Evolutionary conservation across 1,284 basidiomycete species (phyloP).

Genomic region (Leccinum angustisporum): DNA sequence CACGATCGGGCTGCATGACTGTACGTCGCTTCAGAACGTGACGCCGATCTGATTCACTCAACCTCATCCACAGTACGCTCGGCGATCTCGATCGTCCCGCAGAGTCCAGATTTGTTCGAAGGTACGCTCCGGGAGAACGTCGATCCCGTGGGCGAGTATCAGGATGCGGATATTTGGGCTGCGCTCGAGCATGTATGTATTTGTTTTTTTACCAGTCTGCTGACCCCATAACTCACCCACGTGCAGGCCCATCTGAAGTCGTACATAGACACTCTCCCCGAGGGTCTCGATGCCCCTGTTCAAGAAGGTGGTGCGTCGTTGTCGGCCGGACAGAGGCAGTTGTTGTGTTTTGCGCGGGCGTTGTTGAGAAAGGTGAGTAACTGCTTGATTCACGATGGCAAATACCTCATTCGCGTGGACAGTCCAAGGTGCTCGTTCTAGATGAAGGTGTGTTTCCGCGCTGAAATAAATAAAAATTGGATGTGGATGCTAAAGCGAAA

Average conservation of each 20-base stretch:
- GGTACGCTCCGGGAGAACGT: conserved; percentile 86
- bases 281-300: conserved; percentile 74
- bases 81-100: conserved; percentile 87
- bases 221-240: background rate
- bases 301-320: conserved; percentile 83
- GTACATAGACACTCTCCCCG: conserved; percentile 72
- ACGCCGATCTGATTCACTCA: background rate
- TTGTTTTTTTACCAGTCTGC: conserved; percentile 5
- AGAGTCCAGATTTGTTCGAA: conserved; percentile 80
- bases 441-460: conserved; percentile 60
- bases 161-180: conserved; percentile 81
- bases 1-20: conserved; percentile 79
- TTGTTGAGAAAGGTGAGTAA: conserved; percentile 59
- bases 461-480: background rate
- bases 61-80: conserved; percentile 53
- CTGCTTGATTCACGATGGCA: background rate
- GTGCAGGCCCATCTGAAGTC: conserved; percentile 60
- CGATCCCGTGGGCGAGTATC: conserved; percentile 70
- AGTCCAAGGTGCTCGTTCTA: conserved; percentile 84
- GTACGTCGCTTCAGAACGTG: conserved; percentile 39
- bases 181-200: conserved; percentile 69
- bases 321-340: conserved; percentile 82
- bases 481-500: background rate
- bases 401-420: background rate
- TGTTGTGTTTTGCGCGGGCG: conserved; percentile 82